A percentile compares a stretch with the other conserved stretches of the same genome.
phyloP scores from a whole-genome alignment of 306 rosid genomes.

The Arachis hypogaea region DNA sequence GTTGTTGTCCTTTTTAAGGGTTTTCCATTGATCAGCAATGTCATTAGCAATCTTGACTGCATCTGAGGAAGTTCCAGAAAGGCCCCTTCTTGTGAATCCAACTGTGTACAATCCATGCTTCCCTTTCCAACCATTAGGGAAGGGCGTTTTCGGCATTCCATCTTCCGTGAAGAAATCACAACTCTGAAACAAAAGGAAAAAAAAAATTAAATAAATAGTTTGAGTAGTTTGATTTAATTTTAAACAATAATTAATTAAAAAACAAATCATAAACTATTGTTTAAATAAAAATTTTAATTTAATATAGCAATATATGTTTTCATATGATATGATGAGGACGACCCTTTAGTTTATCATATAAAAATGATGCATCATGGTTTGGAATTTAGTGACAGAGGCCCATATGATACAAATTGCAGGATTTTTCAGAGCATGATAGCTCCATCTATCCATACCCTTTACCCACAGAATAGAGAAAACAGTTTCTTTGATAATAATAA shows the following conservation, averaged over 20 bases:
- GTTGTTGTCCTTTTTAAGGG: slow-evolving; percentile 36
- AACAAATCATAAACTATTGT: too few species aligned
- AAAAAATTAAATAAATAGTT: background rate
- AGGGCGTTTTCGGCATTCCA: slow-evolving; percentile 87
- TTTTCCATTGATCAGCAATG: slow-evolving; percentile 61
- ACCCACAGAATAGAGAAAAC: background rate
- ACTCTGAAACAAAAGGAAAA: slow-evolving; percentile 36
- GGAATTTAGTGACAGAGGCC: slow-evolving; percentile 8
- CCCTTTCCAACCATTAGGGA: slow-evolving; percentile 92
- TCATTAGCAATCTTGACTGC: slow-evolving; percentile 71
- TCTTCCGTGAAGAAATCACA: slow-evolving; percentile 72
- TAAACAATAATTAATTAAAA: too few species aligned
- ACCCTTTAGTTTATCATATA: too few species aligned
- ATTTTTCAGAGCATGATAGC: slow-evolving; percentile 5
- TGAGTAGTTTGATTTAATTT: too few species aligned
- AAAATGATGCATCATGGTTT: slow-evolving; percentile 7
- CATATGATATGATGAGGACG: too few species aligned
- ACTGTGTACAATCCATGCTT: slow-evolving; percentile 79
- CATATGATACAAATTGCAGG: background rate
- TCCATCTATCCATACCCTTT: background rate
- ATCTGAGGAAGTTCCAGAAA: slow-evolving; percentile 75
- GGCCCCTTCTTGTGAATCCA: slow-evolving; percentile 86
- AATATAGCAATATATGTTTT: too few species aligned
- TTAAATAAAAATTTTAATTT: too few species aligned
- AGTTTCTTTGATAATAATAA: too few species aligned